phyloP scores from a whole-genome alignment of 2,329 filamentous ascomycete species.

The Epichloe glyceriae region DNA sequence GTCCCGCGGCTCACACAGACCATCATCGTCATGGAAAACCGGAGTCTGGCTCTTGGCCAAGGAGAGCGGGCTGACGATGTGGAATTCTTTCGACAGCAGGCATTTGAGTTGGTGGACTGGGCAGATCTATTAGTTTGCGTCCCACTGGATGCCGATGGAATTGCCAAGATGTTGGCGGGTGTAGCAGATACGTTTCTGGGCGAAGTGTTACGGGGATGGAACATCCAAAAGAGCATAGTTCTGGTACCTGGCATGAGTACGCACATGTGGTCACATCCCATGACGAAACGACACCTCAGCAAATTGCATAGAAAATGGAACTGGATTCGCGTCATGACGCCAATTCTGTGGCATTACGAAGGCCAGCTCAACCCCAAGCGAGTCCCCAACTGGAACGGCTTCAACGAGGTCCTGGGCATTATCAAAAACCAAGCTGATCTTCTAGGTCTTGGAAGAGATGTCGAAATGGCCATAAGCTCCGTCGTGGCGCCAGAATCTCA shows the following conservation, averaged over 20 bases:
- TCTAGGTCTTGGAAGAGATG: conserved; percentile 58
- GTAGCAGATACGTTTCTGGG: conserved; percentile 70
- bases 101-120: conserved; percentile 67
- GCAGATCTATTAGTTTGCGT: conserved; percentile 75
- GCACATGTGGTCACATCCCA: conserved; percentile 80
- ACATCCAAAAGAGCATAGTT: conserved; percentile 71
- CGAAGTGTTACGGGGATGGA: conserved; percentile 74
- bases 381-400: conserved; percentile 47
- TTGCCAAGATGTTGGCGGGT: conserved; percentile 80
- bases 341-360: conserved; percentile 73
- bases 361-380: conserved; percentile 34
- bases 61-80: conserved; percentile 30
- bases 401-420: conserved; percentile 59
- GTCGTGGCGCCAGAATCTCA: conserved; percentile 21
- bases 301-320: conserved; percentile 76
- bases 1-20: conserved; percentile 50
- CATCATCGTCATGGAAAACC: conserved; percentile 46
- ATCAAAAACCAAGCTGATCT: conserved; percentile 68
- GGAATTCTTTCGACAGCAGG: conserved; percentile 38
- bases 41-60: conserved; percentile 22
- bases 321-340: conserved; percentile 71
- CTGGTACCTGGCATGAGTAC: conserved; percentile 82
- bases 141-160: conserved; percentile 70
- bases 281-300: conserved; percentile 75
- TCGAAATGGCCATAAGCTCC: conserved; percentile 39